A percentile compares a stretch with the other conserved stretches of the same genome.
phyloP scores from a whole-genome alignment of 2,329 filamentous ascomycete species.

The Paraphoma sp. region DNA sequence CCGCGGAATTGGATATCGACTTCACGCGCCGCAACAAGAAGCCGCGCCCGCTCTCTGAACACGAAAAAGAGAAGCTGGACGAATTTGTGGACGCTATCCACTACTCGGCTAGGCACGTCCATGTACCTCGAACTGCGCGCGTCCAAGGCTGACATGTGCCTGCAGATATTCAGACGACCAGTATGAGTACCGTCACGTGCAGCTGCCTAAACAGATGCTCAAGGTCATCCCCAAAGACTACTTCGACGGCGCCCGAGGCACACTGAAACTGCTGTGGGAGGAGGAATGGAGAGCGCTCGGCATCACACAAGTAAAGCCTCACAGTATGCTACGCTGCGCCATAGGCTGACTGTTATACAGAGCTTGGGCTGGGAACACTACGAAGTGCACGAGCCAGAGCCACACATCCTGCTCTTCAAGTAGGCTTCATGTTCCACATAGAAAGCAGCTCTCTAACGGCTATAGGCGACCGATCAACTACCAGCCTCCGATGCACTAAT shows the following conservation, averaged over 20 bases:
- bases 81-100: conserved; percentile 94
- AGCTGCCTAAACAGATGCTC: conserved; percentile 97
- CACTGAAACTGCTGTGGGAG: conserved; percentile 95
- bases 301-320: conserved; percentile 81
- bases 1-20: conserved; percentile 70
- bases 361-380: conserved; percentile 99
- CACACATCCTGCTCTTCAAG: conserved; percentile 99
- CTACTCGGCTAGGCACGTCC: conserved; percentile 83
- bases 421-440: conserved; percentile 58
- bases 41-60: conserved; percentile 79
- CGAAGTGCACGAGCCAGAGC: conserved; percentile 97
- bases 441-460: conserved; percentile 10
- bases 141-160: conserved; percentile 24
- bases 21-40: conserved; percentile 83
- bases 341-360: conserved; percentile 55
- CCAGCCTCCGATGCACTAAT: conserved; percentile 66
- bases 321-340: neutral
- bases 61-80: conserved; percentile 82
- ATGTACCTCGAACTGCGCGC: conserved; percentile 11
- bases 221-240: conserved; percentile 96
- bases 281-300: conserved; percentile 97
- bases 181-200: conserved; percentile 97
- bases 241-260: conserved; percentile 87
- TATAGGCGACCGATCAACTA: conserved; percentile 82
- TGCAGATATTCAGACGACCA: conserved; percentile 88